These are phyloP conservation scores for Ophiosphaerella herpotricha DNA, from an alignment of 2,329 filamentous ascomycete species.

Conservation along the genomic window DNA sequence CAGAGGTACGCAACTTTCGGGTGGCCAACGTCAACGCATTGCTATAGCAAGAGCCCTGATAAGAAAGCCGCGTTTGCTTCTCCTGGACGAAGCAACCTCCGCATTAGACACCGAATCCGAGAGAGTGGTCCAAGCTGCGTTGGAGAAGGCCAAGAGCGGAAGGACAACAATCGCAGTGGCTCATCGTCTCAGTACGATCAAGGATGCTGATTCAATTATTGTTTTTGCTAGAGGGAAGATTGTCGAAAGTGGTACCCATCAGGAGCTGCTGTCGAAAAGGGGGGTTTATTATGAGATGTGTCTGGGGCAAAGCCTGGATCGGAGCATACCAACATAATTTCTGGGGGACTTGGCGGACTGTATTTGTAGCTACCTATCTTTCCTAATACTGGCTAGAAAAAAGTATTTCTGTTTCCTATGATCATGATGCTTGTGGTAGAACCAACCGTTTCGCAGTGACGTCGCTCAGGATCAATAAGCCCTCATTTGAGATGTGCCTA, in stretches of 20 bases:
- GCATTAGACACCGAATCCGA: constrained; percentile 55
- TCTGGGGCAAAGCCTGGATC: constrained; percentile 49
- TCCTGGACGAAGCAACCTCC: constrained; percentile 44
- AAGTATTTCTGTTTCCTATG: no score
- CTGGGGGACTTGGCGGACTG: no score
- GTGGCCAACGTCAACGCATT: constrained; percentile 93
- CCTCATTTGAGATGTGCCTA: no score
- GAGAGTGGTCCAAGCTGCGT: constrained; percentile 77
- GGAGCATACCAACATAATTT: constrained; percentile 20
- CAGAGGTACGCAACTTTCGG: constrained; percentile 50
- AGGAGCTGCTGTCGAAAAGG: constrained; percentile 43
- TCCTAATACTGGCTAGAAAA: no score
- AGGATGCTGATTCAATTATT: constrained; percentile 91
- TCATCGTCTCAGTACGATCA: constrained; percentile 88
- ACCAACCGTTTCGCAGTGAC: no score
- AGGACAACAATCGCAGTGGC: constrained; percentile 94
- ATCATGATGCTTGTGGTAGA: no score
- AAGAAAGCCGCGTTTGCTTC: constrained; percentile 83
- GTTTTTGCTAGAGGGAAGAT: constrained; percentile 88
- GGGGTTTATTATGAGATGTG: constrained; percentile 54
- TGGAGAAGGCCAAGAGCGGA: constrained; percentile 81
- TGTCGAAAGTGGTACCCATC: constrained; percentile 74
- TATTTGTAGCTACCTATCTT: no score
- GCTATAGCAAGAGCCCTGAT: constrained; percentile 91
- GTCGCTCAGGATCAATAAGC: no score